Base-by-base conservation (phyloP, 179 eudicot genomes). In the Vitellaria paradoxa region DNA sequence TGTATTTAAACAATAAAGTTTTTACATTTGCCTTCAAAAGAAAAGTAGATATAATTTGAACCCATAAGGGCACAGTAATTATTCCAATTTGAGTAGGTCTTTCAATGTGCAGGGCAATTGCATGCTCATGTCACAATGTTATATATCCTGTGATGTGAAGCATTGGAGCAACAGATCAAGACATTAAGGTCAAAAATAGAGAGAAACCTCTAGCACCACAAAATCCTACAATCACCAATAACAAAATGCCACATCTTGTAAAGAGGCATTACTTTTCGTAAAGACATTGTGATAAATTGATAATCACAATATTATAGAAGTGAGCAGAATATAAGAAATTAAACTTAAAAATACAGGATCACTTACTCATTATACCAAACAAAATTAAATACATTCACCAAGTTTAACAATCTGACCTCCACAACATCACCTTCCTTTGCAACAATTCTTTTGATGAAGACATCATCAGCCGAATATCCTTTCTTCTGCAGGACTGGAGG, bases 351-450 rank as follows among this genome's bases (percentile, higher is more conserved):
- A 18, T 47, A 18, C 12, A 74, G 11, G 14, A 26, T 55, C 65
- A 20, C 15, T 7, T 14, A 9, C 10, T 40, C 52, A 12, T 42
- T 12, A 37, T 11, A 66, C 47, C 7, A 72, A 37, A 8, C 7
- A 52, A 49, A 8, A 30, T 30, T 8, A 37, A 53, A 55, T 42
- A n/a, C 17, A 42, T 76, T 66, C 55, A 37, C 72, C 2, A 53
- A 14, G 71, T 65, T 72, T 50, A 56, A 5, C 49, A 60, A 52
- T 30, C 86, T 85, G 68, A 93, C 99, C 97, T 95, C 99, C 13
- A 93, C 97, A 75, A 82, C 81, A 79, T 95, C 99, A 64, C 99
- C 99, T 82, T 85, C 97, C 82, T 91, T 95, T 61, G 99, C 97
- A 64, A 95, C 93, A 63, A 95, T 64, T 72, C 97, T 86, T 85